phyloP scores from a whole-genome alignment of 306 rosid species.

The Trifolium pratense region DNA sequence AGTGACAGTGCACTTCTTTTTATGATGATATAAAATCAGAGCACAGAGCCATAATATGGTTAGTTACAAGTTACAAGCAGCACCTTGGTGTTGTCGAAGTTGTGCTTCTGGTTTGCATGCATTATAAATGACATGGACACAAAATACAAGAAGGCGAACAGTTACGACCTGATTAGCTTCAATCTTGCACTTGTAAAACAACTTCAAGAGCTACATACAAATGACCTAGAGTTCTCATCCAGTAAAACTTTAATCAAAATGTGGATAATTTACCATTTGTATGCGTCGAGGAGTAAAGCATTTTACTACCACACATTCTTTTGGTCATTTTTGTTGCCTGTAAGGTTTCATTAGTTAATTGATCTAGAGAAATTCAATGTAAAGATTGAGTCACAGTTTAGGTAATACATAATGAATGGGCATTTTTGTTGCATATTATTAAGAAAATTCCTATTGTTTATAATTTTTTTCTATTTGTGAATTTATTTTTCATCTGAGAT shows the following conservation, averaged over 20 bases:
- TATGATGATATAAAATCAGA: background rate
- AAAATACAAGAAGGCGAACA: constrained; percentile 15
- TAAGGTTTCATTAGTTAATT: constrained; percentile 22
- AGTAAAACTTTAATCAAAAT: constrained; percentile 14
- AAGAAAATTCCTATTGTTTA: constrained; percentile 24
- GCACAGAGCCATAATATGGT: constrained; percentile 30
- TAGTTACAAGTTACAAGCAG: constrained; percentile 22
- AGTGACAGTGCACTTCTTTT: background rate
- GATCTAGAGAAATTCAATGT: constrained; percentile 39
- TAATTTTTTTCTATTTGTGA: constrained; percentile 26
- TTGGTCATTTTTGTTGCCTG: constrained; percentile 3
- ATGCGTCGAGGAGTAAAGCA: constrained; percentile 23
- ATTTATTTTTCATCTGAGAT: background rate
- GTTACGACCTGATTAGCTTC: constrained; percentile 29
- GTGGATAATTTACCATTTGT: constrained; percentile 21
- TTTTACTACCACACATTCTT: constrained; percentile 11
- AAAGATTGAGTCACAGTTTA: constrained; percentile 8
- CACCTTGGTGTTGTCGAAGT: constrained; percentile 9
- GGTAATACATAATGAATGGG: constrained; percentile 32
- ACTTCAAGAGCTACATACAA: constrained; percentile 27
- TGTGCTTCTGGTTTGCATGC: constrained; percentile 41
- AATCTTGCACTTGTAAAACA: constrained; percentile 20
- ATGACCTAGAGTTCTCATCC: constrained; percentile 18
- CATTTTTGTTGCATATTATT: constrained; percentile 35
- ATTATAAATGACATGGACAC: constrained; percentile 4